These are phyloP conservation scores for Diaporthe sp. DNA, from an alignment of 2,329 filamentous ascomycete genomes.

Conservation along the genomic window DNA sequence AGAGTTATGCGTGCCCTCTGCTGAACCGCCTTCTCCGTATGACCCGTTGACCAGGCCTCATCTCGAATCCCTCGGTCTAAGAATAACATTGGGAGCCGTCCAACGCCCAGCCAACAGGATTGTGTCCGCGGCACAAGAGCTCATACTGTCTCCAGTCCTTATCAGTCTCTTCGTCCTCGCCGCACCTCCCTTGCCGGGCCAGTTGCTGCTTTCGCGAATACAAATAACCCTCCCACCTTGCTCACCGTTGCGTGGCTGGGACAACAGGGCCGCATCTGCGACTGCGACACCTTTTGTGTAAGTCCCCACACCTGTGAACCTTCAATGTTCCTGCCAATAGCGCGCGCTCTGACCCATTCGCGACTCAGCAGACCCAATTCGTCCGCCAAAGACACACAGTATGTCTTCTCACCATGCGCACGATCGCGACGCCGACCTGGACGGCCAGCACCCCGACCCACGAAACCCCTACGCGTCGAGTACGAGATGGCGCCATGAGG, in stretches of 20 bases:
- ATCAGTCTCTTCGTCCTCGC: not conserved
- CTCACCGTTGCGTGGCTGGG: constrained; percentile 13
- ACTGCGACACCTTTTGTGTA: constrained; percentile 32
- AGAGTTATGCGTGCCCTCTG: not conserved
- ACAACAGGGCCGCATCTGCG: not conserved
- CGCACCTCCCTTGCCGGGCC: not conserved
- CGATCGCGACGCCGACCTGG: constrained; percentile 37
- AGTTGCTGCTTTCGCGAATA: not conserved
- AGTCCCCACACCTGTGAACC: constrained; percentile 30
- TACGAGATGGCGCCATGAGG: constrained; percentile 74
- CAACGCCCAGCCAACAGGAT: constrained; percentile 22
- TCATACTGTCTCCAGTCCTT: not conserved
- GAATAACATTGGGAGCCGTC: constrained; percentile 19
- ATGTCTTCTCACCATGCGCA: constrained; percentile 39
- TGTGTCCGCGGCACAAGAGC: not conserved
- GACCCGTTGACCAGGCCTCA: constrained; percentile 28
- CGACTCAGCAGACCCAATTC: constrained; percentile 25
- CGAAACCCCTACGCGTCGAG: constrained; percentile 69
- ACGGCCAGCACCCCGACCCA: constrained; percentile 50
- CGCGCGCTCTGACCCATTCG: constrained; percentile 28
- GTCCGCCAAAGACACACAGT: constrained; percentile 3
- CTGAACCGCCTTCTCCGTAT: not conserved
- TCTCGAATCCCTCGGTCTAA: constrained; percentile 29
- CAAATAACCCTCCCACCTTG: not conserved
- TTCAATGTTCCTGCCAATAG: constrained; percentile 26